Evolutionary conservation across 2,329 filamentous ascomycete genomes (phyloP).

Genomic region (Arthrobotrys sinensis): DNA sequence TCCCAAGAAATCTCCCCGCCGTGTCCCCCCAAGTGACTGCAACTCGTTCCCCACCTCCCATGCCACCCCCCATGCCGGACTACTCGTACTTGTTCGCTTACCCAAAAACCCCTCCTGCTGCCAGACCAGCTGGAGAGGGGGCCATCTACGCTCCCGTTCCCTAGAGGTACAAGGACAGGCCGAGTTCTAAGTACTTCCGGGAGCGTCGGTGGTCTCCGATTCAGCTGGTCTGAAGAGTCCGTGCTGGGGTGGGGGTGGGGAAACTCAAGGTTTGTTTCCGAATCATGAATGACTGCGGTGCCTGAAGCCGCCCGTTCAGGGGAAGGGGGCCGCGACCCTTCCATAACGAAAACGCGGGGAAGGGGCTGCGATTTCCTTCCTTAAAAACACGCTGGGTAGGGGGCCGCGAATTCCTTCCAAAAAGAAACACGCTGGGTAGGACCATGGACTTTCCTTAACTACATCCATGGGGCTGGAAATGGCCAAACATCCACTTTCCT

Average conservation of each 20-base stretch:
- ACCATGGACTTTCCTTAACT: constrained; percentile 45
- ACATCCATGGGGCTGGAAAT: constrained; percentile 19
- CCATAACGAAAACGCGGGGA: constrained; percentile 23
- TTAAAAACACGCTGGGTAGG: constrained; percentile 12
- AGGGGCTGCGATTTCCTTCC: constrained; percentile 11
- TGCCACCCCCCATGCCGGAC: constrained; percentile 2
- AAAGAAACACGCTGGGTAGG: constrained; percentile 20
- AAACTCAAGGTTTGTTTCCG: constrained; percentile 16
- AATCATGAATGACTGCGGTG: constrained; percentile 12
- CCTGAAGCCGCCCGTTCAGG: constrained; percentile 8
- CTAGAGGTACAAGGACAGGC: constrained; percentile 44
- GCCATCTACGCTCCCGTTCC: not conserved
- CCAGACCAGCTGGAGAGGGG: not conserved
- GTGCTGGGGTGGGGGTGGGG: constrained; percentile 10
- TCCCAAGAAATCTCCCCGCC: not conserved
- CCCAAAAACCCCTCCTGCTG: not conserved
- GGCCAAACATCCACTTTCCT: not conserved
- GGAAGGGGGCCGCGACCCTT: constrained; percentile 24
- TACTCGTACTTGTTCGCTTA: not conserved
- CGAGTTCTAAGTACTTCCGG: constrained; percentile 36
- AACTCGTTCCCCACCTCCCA: constrained; percentile 6
- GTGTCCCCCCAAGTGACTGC: not conserved
- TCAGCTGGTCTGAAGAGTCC: constrained; percentile 24
- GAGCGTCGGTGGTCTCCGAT: constrained; percentile 16
- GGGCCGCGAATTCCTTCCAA: constrained; percentile 8